Evolutionary conservation across 1,284 basidiomycete species (phyloP).

Genomic region (Microbotryum saponariae): DNA sequence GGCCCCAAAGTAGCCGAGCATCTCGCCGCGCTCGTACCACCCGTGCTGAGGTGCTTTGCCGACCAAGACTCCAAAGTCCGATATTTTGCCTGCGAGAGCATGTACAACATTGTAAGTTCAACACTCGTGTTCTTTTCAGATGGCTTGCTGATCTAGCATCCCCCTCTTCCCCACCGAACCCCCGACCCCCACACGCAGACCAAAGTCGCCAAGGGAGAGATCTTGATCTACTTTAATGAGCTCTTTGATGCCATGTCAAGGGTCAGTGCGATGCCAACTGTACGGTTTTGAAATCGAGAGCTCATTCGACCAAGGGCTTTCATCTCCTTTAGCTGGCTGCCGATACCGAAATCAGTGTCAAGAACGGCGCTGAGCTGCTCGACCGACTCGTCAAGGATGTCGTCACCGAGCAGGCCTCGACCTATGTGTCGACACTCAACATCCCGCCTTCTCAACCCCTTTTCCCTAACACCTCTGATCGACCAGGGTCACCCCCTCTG

Average conservation of each 20-base stretch:
- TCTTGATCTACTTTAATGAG: conserved; percentile 94
- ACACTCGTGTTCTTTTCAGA: not conserved
- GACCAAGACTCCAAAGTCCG: conserved; percentile 92
- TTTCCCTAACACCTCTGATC: not conserved
- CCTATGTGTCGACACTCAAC: conserved; percentile 63
- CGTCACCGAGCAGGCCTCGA: conserved; percentile 90
- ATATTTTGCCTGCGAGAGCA: conserved; percentile 93
- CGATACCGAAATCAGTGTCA: conserved; percentile 91
- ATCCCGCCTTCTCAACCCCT: conserved; percentile 2
- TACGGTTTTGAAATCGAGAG: not conserved
- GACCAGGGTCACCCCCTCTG: conserved; percentile 5
- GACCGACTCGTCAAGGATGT: conserved; percentile 96
- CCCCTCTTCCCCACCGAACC: not conserved
- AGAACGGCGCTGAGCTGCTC: conserved; percentile 97
- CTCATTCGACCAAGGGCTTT: conserved; percentile 11
- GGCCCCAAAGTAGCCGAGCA: conserved; percentile 88
- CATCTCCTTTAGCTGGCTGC: conserved; percentile 67
- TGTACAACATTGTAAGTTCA: conserved; percentile 76
- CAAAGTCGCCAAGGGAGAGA: conserved; percentile 96
- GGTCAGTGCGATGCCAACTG: conserved; percentile 47
- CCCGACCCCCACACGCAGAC: conserved; percentile 25
- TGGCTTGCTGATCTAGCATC: not conserved
- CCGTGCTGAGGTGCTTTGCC: conserved; percentile 85
- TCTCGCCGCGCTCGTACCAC: conserved; percentile 84
- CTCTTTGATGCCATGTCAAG: conserved; percentile 96